Conservation (phyloP, 176 grass and related monocot genomes). For the Zoysia pacifica region DNA sequence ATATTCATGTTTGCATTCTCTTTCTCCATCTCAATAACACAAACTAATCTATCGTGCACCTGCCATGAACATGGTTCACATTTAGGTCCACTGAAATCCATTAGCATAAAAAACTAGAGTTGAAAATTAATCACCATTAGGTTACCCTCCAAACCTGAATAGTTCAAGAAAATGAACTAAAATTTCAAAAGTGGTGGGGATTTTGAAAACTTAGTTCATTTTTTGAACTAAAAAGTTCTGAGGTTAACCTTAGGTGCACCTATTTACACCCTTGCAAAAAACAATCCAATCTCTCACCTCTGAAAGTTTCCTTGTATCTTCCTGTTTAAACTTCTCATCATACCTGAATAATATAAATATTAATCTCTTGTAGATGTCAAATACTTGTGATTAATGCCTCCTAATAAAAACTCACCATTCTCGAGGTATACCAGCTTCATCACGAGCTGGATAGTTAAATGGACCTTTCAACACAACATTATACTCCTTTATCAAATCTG, state of each 20-base stretch:
- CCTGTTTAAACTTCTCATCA: slow-evolving; percentile 45
- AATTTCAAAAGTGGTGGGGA: too few relatives aligned
- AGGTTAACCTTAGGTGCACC: too few relatives aligned
- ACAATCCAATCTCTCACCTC: slow-evolving; percentile 44
- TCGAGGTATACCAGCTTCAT: slow-evolving; percentile 84
- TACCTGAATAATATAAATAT: slow-evolving; percentile 56
- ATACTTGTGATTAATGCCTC: slow-evolving; percentile 7
- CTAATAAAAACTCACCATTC: slow-evolving; percentile 55
- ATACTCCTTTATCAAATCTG: slow-evolving; percentile 83
- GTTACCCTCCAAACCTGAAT: too few relatives aligned
- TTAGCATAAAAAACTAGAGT: neutral
- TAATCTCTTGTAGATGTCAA: slow-evolving; percentile 3
- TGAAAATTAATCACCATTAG: too few relatives aligned
- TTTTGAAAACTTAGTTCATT: too few relatives aligned
- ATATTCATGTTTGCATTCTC: slow-evolving; percentile 63
- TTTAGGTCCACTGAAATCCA: slow-evolving; percentile 13
- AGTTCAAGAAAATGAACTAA: too few relatives aligned
- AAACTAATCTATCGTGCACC: slow-evolving; percentile 84
- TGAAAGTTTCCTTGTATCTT: slow-evolving; percentile 60
- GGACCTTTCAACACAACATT: slow-evolving; percentile 76
- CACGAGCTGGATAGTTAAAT: slow-evolving; percentile 81
- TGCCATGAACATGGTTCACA: slow-evolving; percentile 27
- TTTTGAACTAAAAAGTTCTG: too few relatives aligned
- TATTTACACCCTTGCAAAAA: neutral
- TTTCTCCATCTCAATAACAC: slow-evolving; percentile 84